Conservation (phyloP, 2,329 filamentous ascomycete species). For the Hypomyces perniciosus region DNA sequence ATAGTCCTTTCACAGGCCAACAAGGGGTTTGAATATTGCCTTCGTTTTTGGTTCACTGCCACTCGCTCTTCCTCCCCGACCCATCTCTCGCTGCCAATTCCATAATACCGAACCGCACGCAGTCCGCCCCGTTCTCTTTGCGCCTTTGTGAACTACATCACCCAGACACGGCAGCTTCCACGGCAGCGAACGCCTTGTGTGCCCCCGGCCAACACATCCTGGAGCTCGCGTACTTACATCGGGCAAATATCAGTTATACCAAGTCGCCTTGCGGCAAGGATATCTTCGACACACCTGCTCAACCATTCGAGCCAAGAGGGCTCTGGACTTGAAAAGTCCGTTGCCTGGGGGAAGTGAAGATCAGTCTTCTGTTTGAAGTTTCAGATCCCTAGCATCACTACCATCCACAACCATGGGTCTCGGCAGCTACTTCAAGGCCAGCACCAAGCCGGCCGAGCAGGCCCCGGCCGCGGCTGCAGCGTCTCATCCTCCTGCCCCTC, state of each 20-base stretch:
- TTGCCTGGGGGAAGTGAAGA: slow-evolving; percentile 5
- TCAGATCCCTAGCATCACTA: background rate
- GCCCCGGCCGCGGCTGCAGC: slow-evolving; percentile 11
- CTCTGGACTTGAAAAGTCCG: slow-evolving; percentile 8
- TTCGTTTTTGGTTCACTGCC: slow-evolving; percentile 12
- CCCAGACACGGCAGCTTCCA: background rate
- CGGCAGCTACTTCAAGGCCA: slow-evolving; percentile 56
- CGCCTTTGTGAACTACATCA: slow-evolving; percentile 1
- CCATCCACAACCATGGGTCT: slow-evolving; percentile 47
- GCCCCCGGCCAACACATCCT: background rate
- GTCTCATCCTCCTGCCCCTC: slow-evolving; percentile 17
- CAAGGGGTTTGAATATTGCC: slow-evolving; percentile 5
- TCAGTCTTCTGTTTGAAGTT: background rate
- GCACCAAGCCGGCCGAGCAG: slow-evolving; percentile 13
- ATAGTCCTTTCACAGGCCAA: background rate
- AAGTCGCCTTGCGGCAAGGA: background rate
- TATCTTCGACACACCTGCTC: background rate
- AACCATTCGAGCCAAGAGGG: background rate
- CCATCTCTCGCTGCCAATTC: background rate
- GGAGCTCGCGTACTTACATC: background rate
- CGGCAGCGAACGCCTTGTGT: background rate
- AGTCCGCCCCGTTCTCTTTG: background rate
- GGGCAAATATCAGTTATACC: background rate
- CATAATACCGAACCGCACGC: slow-evolving; percentile 1
- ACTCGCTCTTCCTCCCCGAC: slow-evolving; percentile 9